Conservation (phyloP, 768 basidiomycete species). For the Harrya chromipes region DNA sequence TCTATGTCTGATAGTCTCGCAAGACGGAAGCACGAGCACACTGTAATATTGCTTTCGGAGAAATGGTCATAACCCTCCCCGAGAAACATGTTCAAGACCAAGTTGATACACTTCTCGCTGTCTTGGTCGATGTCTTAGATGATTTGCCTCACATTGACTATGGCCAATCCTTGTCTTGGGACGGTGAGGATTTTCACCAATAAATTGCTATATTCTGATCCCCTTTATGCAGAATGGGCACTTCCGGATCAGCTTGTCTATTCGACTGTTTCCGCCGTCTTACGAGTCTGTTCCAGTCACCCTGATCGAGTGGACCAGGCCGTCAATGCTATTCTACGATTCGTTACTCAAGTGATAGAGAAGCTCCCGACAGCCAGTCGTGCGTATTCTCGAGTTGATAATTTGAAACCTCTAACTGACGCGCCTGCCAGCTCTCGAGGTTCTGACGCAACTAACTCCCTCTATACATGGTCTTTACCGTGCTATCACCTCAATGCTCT, state of each 20-base stretch:
- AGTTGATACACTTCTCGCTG: constrained; percentile 51
- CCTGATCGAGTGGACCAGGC: constrained; percentile 47
- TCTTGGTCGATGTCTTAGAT: constrained; percentile 62
- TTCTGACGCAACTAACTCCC: constrained; percentile 74
- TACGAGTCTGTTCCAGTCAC: constrained; percentile 59
- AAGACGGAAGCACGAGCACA: constrained; percentile 72
- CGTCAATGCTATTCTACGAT: constrained; percentile 57
- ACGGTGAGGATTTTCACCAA: constrained; percentile 45
- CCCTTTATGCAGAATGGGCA: constrained; percentile 67
- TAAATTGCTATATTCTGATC: neutral
- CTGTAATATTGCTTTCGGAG: constrained; percentile 81
- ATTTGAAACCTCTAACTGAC: neutral
- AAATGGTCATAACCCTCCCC: constrained; percentile 66
- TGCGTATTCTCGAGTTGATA: constrained; percentile 34
- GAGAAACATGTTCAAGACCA: constrained; percentile 48
- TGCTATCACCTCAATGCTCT: constrained; percentile 76
- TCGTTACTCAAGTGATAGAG: constrained; percentile 55
- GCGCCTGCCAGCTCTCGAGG: constrained; percentile 51
- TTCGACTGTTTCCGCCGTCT: constrained; percentile 72
- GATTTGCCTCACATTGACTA: constrained; percentile 78
- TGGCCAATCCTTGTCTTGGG: constrained; percentile 76
- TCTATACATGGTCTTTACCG: constrained; percentile 85
- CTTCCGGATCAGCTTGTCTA: constrained; percentile 82
- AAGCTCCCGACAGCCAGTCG: constrained; percentile 52
- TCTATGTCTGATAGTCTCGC: constrained; percentile 1